Evolutionary conservation across 148 eudicot genomes (phyloP).

Genomic region (Camellia japonica): DNA sequence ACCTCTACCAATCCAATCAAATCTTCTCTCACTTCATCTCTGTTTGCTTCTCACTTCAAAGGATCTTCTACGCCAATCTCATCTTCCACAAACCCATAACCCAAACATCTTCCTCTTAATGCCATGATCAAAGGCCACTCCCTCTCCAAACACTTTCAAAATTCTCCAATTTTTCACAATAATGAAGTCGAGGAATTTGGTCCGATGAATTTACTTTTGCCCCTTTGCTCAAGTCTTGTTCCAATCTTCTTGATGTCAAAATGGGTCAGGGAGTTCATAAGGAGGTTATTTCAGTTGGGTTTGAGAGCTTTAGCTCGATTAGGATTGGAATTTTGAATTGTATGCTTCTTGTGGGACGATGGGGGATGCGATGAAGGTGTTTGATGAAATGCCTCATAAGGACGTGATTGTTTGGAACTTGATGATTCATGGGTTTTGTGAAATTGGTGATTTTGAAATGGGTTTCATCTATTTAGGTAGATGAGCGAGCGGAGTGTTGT

Average conservation of each 20-base stretch:
- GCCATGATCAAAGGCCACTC: constrained; percentile 73
- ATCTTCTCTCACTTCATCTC: too few species aligned
- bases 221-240: constrained; percentile 68
- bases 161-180: too few species aligned
- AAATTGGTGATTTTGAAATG: too few species aligned
- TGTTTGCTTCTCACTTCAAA: neutral
- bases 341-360: constrained; percentile 31
- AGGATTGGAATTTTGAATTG: constrained; percentile 34
- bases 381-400: too few species aligned
- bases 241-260: constrained; percentile 36
- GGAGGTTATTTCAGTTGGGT: too few species aligned
- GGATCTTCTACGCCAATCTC: constrained; percentile 43
- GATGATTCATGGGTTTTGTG: too few species aligned
- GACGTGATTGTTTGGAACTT: too few species aligned
- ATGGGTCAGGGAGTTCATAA: constrained; percentile 29
- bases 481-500: too few species aligned
- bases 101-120: constrained; percentile 65
- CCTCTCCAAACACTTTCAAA: too few species aligned
- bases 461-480: too few species aligned
- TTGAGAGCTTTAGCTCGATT: too few species aligned
- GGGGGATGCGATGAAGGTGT: constrained; percentile 41
- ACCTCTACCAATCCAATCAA: too few species aligned
- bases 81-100: constrained; percentile 46
- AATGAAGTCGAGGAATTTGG: constrained; percentile 30
- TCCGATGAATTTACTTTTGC: constrained; percentile 68